A percentile compares a stretch with the other conserved stretches of the same genome.
Evolutionary conservation across 345 rosid species (phyloP).

Genomic region (Camelina laxa): DNA sequence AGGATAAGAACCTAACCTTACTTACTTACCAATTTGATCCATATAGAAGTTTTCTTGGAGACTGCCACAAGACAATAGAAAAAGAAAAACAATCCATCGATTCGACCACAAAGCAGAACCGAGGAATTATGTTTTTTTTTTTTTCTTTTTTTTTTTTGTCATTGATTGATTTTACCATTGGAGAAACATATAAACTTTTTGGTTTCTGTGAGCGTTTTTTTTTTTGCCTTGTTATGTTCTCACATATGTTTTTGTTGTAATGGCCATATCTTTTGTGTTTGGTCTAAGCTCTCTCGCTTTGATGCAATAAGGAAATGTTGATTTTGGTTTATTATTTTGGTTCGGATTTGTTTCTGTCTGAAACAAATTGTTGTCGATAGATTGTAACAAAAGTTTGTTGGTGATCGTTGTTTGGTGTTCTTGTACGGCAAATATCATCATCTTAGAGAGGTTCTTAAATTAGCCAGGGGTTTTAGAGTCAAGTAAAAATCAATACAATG

Average conservation of each 20-base stretch:
- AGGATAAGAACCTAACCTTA: conserved; percentile 40
- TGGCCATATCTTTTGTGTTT: conserved; percentile 5
- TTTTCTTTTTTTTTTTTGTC: not conserved
- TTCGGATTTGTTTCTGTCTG: not conserved
- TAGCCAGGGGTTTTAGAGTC: not conserved
- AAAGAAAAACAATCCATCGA: not conserved
- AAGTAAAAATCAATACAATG: not conserved
- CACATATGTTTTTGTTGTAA: not conserved
- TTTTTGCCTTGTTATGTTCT: conserved; percentile 2
- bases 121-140: conserved; percentile 15
- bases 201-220: not conserved
- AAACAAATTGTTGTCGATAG: not conserved
- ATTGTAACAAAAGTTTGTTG: not conserved
- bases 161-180: not conserved
- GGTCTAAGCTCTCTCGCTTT: conserved; percentile 1
- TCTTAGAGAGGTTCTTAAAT: no score
- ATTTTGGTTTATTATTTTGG: not conserved
- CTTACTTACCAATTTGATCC: conserved; percentile 19
- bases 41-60: conserved; percentile 11
- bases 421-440: no score
- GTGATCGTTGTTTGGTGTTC: no score
- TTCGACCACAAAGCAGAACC: not conserved
- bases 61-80: not conserved
- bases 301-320: not conserved
- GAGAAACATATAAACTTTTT: conserved; percentile 27